Percentiles rank a stretch among this genome's conserved stretches.
Evolutionary conservation across 805 yeast genomes (phyloP).

Genomic region (Saccharomycopsis sp.): DNA sequence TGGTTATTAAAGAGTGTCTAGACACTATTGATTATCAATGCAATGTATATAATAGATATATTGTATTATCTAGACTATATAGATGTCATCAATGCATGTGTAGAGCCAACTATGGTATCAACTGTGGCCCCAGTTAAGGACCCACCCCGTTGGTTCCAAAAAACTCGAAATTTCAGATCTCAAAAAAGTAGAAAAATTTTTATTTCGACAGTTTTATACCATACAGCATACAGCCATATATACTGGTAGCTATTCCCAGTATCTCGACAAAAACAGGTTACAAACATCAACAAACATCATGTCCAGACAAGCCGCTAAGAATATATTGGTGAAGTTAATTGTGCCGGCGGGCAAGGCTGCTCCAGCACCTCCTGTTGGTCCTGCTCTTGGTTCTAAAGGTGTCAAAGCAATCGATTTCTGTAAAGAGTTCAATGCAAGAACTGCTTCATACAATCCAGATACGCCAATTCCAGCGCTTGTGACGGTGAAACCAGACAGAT

Average conservation of each 20-base stretch:
- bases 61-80: no score
- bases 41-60: no score
- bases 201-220: neutral
- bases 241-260: no score
- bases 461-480: conserved; percentile 84
- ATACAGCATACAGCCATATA: neutral
- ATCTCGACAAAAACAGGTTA: no score
- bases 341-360: conserved; percentile 98
- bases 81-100: no score
- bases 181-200: neutral
- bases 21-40: no score
- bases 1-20: no score
- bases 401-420: conserved; percentile 98
- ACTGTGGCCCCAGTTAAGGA: neutral
- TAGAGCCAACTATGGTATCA: no score
- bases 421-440: conserved; percentile 96
- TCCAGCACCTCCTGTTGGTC: conserved; percentile 98
- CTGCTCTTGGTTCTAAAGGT: conserved; percentile 97
- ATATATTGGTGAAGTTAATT: conserved; percentile 72
- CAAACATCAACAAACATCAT: no score
- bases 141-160: neutral
- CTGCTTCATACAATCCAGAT: conserved; percentile 81
- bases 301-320: conserved; percentile 41
- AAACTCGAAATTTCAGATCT: neutral
- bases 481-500: conserved; percentile 86